A percentile compares a stretch with the other conserved stretches of the same genome.
These are phyloP conservation scores for Viscum album DNA, from an alignment of 177 flowering plant species.

Conservation along the genomic window DNA sequence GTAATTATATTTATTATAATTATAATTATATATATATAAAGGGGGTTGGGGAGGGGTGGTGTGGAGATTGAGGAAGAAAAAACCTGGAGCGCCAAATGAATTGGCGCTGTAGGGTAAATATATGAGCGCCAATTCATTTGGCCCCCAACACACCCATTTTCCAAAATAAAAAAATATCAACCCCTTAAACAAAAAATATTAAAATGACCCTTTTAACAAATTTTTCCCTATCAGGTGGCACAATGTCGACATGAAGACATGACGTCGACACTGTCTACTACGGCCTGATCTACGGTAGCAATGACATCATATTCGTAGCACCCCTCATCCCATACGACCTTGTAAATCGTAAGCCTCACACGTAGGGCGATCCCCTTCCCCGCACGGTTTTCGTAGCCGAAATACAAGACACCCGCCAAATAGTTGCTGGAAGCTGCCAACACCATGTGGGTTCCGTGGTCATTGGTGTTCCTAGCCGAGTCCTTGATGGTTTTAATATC, in stretches of 20 bases:
- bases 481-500: no score
- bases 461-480: slow-evolving; percentile 57
- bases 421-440: slow-evolving; percentile 65
- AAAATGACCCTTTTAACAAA: no score
- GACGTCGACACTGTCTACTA: slow-evolving; percentile 67
- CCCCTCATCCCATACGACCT: slow-evolving; percentile 64
- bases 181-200: no score
- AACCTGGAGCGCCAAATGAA: no score
- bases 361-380: slow-evolving; percentile 76
- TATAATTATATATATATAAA: no score
- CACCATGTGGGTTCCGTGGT: slow-evolving; percentile 85
- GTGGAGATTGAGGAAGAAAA: no score
- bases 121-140: no score
- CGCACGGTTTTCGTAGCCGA: slow-evolving; percentile 69
- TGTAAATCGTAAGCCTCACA: slow-evolving; percentile 62
- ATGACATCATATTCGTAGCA: slow-evolving; percentile 76
- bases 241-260: slow-evolving; percentile 75
- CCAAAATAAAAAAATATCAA: no score
- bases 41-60: no score
- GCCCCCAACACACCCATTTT: no score
- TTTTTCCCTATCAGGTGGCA: slow-evolving; percentile 43
- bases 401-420: slow-evolving; percentile 49
- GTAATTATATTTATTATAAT: no score
- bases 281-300: slow-evolving; percentile 68
- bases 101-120: no score